phyloP scores from a whole-genome alignment of 2,329 filamentous ascomycete genomes.

The Orbilia brochopaga region DNA sequence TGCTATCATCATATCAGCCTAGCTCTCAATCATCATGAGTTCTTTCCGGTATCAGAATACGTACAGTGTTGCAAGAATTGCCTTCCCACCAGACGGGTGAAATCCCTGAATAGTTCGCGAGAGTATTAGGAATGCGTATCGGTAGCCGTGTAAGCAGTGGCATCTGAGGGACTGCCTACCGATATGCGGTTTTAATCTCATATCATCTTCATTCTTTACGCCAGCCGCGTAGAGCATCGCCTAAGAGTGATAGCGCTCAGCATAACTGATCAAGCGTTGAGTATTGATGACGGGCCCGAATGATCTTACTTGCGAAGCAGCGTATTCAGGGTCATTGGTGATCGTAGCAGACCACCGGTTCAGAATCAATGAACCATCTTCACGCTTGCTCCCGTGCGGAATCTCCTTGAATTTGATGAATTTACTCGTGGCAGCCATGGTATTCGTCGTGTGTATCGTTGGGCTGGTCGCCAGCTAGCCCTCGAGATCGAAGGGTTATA shows the following conservation, averaged over 20 bases:
- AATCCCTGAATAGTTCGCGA: slow-evolving; percentile 59
- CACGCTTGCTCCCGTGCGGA: slow-evolving; percentile 54
- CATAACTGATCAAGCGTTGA: slow-evolving; percentile 29
- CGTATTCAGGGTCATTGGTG: slow-evolving; percentile 86
- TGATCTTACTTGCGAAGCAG: slow-evolving; percentile 76
- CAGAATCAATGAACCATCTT: slow-evolving; percentile 68
- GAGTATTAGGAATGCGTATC: slow-evolving; percentile 14
- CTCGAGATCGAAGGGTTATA: background rate
- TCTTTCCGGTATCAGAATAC: slow-evolving; percentile 56
- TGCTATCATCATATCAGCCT: slow-evolving; percentile 60
- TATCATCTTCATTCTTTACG: slow-evolving; percentile 78
- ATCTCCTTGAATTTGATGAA: slow-evolving; percentile 54
- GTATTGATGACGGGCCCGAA: slow-evolving; percentile 1
- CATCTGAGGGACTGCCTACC: slow-evolving; percentile 61
- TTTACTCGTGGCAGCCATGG: slow-evolving; percentile 45
- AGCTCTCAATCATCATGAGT: background rate
- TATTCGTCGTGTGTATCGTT: background rate
- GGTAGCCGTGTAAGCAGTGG: background rate
- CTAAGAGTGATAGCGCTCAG: slow-evolving; percentile 59
- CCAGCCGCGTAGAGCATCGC: slow-evolving; percentile 96
- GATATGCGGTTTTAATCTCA: slow-evolving; percentile 90
- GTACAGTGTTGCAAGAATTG: slow-evolving; percentile 83
- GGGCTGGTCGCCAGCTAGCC: background rate
- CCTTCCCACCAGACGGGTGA: slow-evolving; percentile 97
- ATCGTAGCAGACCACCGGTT: slow-evolving; percentile 86